Conservation (phyloP, 768 basidiomycete genomes). For the Phylloporus sp. region DNA sequence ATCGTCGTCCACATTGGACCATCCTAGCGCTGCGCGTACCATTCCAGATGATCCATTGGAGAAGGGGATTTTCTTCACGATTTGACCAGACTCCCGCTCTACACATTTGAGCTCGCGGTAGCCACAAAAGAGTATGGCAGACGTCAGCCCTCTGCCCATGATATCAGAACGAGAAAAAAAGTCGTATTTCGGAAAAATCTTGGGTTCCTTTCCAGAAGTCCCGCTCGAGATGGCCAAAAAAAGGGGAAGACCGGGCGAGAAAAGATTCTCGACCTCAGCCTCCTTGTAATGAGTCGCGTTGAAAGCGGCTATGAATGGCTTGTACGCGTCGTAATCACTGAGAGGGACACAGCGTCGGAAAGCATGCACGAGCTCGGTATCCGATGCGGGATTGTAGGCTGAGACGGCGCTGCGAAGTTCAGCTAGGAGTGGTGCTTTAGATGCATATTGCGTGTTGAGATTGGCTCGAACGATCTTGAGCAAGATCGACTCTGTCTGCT, state of each 20-base stretch:
- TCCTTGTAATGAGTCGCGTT: constrained; percentile 5
- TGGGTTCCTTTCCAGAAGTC: constrained; percentile 4
- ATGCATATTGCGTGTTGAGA: constrained; percentile 1
- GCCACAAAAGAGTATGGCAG: neutral
- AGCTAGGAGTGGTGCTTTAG: neutral
- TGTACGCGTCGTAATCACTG: constrained; percentile 2
- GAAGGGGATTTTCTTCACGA: neutral
- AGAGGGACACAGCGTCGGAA: constrained; percentile 2
- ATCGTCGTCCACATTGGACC: constrained; percentile 1
- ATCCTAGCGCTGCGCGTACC: neutral
- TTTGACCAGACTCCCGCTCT: neutral
- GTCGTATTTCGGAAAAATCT: constrained; percentile 5
- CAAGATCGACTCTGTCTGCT: neutral
- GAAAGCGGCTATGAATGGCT: constrained; percentile 8
- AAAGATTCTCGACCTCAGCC: constrained; percentile 6
- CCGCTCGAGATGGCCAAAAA: constrained; percentile 4
- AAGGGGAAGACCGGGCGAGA: constrained; percentile 12
- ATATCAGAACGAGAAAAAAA: neutral
- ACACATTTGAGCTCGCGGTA: neutral
- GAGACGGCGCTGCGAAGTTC: neutral
- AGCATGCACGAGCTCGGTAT: constrained; percentile 1
- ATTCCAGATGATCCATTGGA: neutral
- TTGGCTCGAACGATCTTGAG: neutral
- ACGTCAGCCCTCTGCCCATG: neutral
- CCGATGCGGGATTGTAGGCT: neutral